phyloP scores from a whole-genome alignment of 2,329 filamentous ascomycete genomes.

The Epichloe brachyelytri region DNA sequence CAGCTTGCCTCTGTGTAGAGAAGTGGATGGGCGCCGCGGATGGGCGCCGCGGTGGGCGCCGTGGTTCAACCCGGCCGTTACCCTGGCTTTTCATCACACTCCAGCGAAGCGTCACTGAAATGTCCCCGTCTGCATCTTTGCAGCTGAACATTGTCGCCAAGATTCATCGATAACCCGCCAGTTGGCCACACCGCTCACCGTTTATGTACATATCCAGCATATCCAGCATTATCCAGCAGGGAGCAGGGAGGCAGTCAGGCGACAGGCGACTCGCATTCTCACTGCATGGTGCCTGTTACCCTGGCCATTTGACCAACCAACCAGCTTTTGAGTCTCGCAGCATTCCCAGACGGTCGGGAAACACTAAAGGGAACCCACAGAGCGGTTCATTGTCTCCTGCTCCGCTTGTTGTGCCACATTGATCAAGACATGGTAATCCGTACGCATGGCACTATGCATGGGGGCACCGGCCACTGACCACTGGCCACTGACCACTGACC shows the following conservation, averaged over 20 bases:
- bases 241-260: not conserved
- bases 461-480: too few species aligned
- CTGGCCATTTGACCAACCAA: not conserved
- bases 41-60: not conserved
- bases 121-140: not conserved
- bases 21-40: not conserved
- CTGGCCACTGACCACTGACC: too few species aligned
- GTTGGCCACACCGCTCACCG: not conserved
- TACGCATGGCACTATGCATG: too few species aligned
- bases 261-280: not conserved
- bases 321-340: constrained; percentile 14
- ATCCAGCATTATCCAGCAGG: not conserved
- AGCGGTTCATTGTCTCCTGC: constrained; percentile 14
- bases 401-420: constrained; percentile 13
- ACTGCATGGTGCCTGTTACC: not conserved
- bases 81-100: too few species aligned
- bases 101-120: too few species aligned
- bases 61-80: too few species aligned
- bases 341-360: constrained; percentile 22
- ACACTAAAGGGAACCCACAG: constrained; percentile 16
- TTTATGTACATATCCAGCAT: not conserved
- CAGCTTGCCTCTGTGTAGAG: not conserved
- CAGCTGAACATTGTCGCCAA: not conserved
- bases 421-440: constrained; percentile 5
- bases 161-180: not conserved